Evolutionary conservation across 371 early-diverging fungal species (phyloP), one percentile per base, ranked within the genome.

Genomic region (Apophysomyces variabilis): DNA sequence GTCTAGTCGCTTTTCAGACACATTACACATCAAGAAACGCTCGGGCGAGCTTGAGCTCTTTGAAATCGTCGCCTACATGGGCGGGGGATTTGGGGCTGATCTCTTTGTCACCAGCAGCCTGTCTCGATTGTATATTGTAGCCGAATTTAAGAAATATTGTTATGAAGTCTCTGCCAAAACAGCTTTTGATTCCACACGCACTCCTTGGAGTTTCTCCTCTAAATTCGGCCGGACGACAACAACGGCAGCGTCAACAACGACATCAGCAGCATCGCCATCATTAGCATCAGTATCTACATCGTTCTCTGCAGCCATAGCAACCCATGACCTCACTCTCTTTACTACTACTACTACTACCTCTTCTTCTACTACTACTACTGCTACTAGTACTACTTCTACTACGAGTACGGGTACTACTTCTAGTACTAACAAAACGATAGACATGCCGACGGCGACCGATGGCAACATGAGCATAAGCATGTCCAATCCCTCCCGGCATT

Each of bases 71-170:
- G 77, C 85, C 59, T 86, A 85, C 65, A 63, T 89, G 14, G 89
- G 87, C 12, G 89, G 85, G 38, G 89, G 89, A 7, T 68, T 87
- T 7, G 87, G 87, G 54, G 85, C 85, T 1, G 82, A 89, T 63
- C 67, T 87, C 1, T 72, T 67, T 62, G 57, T 68, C 18, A 66
- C 69, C 2, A 45, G 54, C 1, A 79, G 73, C 4, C 62, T 74
- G 11, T 62, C 70, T 3, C 73, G 68, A 46, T 69, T 77, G 5
- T 79, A 79, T 44, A 76, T 82, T 58, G 79, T 82, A 16, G 69
- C 69, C 16, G 65, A 65, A 32, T 65, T 69, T n/a, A 56, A 62
- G 37, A 69, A 69, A 43, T 41, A 68, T 44, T 50, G 58, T 32
- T 63, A 63, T 12, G 64, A 68, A 37, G 60, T 59, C 1, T 39